These are phyloP conservation scores for Bruguiera parviflora DNA, from an alignment of 345 rosid species.

Conservation along the genomic window DNA sequence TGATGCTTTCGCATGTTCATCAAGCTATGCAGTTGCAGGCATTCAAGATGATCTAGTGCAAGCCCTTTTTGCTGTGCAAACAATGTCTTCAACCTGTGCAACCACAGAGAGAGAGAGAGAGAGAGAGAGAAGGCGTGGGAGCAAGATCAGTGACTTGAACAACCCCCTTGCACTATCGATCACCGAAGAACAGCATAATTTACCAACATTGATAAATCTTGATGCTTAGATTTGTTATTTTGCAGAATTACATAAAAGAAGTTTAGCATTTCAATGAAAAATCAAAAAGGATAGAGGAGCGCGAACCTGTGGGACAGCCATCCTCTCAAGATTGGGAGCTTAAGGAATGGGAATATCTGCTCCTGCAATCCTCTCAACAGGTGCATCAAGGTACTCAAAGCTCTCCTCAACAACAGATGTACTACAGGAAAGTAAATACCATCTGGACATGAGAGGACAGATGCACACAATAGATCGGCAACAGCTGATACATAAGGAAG, in stretches of 20 bases:
- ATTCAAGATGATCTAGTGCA: slow-evolving; percentile 44
- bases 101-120: neutral
- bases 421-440: slow-evolving; percentile 33
- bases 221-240: neutral
- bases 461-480: no score
- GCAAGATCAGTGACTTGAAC: no score
- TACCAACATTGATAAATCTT: no score
- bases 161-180: no score
- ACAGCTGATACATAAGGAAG: no score
- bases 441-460: neutral
- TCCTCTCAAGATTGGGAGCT: slow-evolving; percentile 83
- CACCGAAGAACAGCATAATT: no score
- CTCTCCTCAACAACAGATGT: slow-evolving; percentile 74
- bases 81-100: slow-evolving; percentile 55
- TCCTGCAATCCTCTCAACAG: slow-evolving; percentile 77
- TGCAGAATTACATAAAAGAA: no score
- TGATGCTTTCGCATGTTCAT: no score
- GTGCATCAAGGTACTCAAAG: slow-evolving; percentile 83
- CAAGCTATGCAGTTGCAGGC: slow-evolving; percentile 15
- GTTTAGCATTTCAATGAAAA: slow-evolving; percentile 7
- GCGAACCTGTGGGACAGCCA: slow-evolving; percentile 81
- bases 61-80: slow-evolving; percentile 58
- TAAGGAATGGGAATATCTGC: slow-evolving; percentile 95
- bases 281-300: neutral
- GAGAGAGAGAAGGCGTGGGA: neutral